Percentiles rank a stretch among this genome's conserved stretches.
These are phyloP conservation scores for Fagus crenata DNA, from an alignment of 306 rosid genomes.

Conservation along the genomic window DNA sequence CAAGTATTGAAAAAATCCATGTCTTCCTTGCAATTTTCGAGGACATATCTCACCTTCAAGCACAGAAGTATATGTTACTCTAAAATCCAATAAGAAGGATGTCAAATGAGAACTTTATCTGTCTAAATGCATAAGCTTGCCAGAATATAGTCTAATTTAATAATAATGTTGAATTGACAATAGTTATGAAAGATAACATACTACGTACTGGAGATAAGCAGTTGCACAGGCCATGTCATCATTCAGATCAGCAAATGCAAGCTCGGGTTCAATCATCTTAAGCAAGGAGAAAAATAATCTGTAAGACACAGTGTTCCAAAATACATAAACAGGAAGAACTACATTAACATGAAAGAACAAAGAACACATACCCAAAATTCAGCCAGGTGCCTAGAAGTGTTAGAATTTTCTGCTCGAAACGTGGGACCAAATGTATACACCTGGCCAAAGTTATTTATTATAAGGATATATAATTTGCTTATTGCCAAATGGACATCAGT, in stretches of 20 bases:
- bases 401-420: constrained; percentile 92
- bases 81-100: constrained; percentile 7
- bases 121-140: constrained; percentile 11
- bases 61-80: constrained; percentile 22
- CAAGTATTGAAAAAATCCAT: constrained; percentile 92
- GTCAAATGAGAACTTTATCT: constrained; percentile 6
- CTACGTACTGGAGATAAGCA: constrained; percentile 97
- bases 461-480: constrained; percentile 24
- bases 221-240: constrained; percentile 99
- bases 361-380: constrained; percentile 82
- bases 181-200: constrained; percentile 57
- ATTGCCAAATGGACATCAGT: constrained; percentile 20
- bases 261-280: constrained; percentile 98
- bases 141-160: constrained; percentile 21
- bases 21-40: constrained; percentile 93
- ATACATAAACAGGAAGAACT: constrained; percentile 15
- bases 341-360: constrained; percentile 15
- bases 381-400: constrained; percentile 95
- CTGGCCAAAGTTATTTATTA: constrained; percentile 32
- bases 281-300: constrained; percentile 20
- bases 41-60: constrained; percentile 72
- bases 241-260: constrained; percentile 92
- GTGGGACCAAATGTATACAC: constrained; percentile 98
- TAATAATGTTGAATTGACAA: constrained; percentile 21
- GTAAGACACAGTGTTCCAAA: constrained; percentile 23